Evolutionary conservation across 2,329 filamentous ascomycete species (phyloP), one percentile per base, ranked within the genome.

Genomic region (Ophiostoma piceae): DNA sequence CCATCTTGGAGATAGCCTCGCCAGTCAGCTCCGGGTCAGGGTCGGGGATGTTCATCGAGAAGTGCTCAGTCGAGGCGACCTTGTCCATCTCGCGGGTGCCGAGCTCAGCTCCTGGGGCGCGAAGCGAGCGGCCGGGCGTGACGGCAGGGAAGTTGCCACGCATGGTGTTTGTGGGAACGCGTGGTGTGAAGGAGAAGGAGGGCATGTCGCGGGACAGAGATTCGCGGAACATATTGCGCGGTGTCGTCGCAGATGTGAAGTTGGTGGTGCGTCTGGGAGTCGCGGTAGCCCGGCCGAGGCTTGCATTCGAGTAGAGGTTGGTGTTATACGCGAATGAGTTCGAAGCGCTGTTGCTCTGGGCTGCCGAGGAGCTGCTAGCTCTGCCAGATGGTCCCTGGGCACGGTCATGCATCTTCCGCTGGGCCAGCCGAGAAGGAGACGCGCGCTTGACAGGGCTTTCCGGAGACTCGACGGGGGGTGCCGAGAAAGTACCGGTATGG

Each of bases 21-120:
- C 85, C 86, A 16, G 83, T 85, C 39, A 88, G 79, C 71, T 85
- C 82, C 11, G 82, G 80, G 67, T 85, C 85, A 0, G 86, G 86
- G 22, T 84, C 84, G 32, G 84, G 80, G 71, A 88, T 88, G 74
- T 84, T 84, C 84, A 87, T 84, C 37, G 81, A 77, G 74, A 88
- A 88, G 19, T 85, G 80, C 64, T 87, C 84, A 72, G 81, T 82
- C 22, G 83, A 81, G 1, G 80, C 76, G 6, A 82, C 80, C 75
- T 82, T 83, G 35, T 82, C 79, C 79, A 87, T 79, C 70, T 83
- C 84, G 51, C 82, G 82, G 29, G 82, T 80, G 5, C 80, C 82
- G 67, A 80, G 80, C 75, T 85, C 82, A 39, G 80, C 79, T 1
- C 80, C 82, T 1, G 80, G 80, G 70, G 81, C 81, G 65, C 83